A percentile compares a stretch with the other conserved stretches of the same genome.
phyloP scores from a whole-genome alignment of 2,329 filamentous ascomycete species.

The Pseudogymnoascus verrucosus region DNA sequence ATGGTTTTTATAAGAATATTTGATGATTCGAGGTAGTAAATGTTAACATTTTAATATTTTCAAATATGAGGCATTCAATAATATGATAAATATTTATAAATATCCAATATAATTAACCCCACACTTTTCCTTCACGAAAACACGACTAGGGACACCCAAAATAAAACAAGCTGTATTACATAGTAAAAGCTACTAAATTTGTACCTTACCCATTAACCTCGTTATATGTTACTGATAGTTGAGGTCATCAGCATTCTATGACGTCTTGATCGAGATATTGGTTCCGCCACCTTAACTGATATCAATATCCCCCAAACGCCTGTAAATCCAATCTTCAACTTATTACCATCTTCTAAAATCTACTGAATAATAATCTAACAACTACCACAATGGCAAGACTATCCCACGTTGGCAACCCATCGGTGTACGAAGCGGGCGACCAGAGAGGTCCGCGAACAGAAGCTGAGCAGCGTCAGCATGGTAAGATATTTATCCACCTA shows the following conservation, averaged over 20 bases:
- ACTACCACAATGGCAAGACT: slow-evolving; percentile 8
- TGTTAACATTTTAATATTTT: background rate
- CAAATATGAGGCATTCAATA: background rate
- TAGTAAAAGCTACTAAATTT: background rate
- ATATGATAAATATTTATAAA: background rate
- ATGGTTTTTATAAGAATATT: background rate
- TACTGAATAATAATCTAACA: background rate
- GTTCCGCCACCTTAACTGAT: background rate
- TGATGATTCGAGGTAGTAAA: background rate
- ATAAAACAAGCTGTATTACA: background rate
- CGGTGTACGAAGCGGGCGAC: slow-evolving; percentile 69
- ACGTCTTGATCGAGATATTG: background rate
- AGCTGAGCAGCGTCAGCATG: slow-evolving; percentile 38
- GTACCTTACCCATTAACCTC: background rate
- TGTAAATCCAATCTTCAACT: background rate
- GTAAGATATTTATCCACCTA: slow-evolving; percentile 59
- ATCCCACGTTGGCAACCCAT: slow-evolving; percentile 49
- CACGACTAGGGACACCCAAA: background rate
- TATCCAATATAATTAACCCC: too few relatives aligned
- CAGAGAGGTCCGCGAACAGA: slow-evolving; percentile 58
- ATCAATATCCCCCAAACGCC: background rate
- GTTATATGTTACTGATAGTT: background rate
- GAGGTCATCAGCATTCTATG: background rate
- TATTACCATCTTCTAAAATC: background rate
- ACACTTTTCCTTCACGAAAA: too few relatives aligned